Evolutionary conservation across 352 stramenopile species (phyloP), one percentile per base, ranked within the genome.

Genomic region (Pythium graminicola): DNA sequence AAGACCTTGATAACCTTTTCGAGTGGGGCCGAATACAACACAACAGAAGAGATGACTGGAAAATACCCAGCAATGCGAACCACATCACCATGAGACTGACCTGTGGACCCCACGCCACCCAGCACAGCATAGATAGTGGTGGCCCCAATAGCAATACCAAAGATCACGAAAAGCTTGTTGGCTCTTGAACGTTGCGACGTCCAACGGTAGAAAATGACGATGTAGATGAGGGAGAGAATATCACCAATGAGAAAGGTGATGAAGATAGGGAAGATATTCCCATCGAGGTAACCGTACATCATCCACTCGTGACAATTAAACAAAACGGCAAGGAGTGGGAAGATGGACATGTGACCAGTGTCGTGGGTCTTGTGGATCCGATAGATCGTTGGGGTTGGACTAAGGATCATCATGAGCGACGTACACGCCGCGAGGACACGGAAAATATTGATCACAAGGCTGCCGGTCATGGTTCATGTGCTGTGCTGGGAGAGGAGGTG

Each of bases 21-120:
- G 23, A 91, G 72, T 2, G 72, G 75, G 27, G 72, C 79, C 26
- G 57, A 62, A 60, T 82, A 83, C 9, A 85, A 62, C 47, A 81
- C 53, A 24, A 73, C 27, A 3, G 56, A 67, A 16, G 76, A 64
- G 5, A 72, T 20, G 46, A 79, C 72, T 3, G 58, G 53, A 33
- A 81, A 39, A 45, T 71, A 76, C 0, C 69, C 71, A 7, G 74
- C 45, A 9, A 77, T 49, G 27, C 65, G 54, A 27, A 56, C 64
- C 32, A 73, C 26, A 55, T 19, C 39, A 52, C 26, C 51, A n/a
- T 32, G 62, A 43, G 48, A 65, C 52, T 85, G 69, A 13, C 45
- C 50, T 0, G 65, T 78, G 20, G 57, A 17, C 1, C 60, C 68
- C 4, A 58, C 63, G 4, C 60, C 65, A 0, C 66, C 73, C 7